These are phyloP conservation scores for Hydnomerulius pinastri DNA, from an alignment of 768 basidiomycete species.

Conservation along the genomic window DNA sequence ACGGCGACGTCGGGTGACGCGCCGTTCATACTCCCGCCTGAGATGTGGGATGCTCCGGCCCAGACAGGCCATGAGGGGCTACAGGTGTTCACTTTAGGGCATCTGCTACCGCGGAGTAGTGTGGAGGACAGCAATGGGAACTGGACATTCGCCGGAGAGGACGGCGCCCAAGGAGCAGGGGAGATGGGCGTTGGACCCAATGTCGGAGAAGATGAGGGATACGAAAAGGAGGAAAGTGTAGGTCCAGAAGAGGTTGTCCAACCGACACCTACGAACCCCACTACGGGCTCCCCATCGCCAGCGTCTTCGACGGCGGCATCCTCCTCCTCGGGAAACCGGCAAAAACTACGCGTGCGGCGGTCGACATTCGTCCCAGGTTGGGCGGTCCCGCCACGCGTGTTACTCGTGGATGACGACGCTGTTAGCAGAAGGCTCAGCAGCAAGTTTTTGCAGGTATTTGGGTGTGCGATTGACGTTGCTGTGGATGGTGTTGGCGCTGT, in stretches of 20 bases:
- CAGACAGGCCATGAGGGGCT: constrained; percentile 58
- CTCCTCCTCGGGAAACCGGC: constrained; percentile 17
- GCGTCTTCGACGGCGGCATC: constrained; percentile 17
- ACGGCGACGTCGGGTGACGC: constrained; percentile 28
- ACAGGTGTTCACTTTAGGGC: constrained; percentile 81
- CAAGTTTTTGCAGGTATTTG: constrained; percentile 95
- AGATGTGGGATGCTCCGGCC: constrained; percentile 27
- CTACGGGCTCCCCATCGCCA: constrained; percentile 15
- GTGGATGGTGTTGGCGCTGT: constrained; percentile 92
- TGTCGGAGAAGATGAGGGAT: constrained; percentile 23
- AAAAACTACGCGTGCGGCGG: constrained; percentile 67
- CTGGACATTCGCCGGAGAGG: constrained; percentile 56
- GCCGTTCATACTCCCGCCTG: constrained; percentile 29
- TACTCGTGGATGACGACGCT: constrained; percentile 94
- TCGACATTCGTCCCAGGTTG: constrained; percentile 87
- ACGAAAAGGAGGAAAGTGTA: constrained; percentile 26
- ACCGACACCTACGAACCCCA: constrained; percentile 36
- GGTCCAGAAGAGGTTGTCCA: constrained; percentile 42
- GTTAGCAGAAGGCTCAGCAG: constrained; percentile 85
- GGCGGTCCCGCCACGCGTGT: constrained; percentile 87
- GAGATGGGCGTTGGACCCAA: constrained; percentile 19
- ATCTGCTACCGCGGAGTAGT: constrained; percentile 61
- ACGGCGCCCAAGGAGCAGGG: constrained; percentile 10
- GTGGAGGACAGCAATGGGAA: constrained; percentile 55
- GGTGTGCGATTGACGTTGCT: constrained; percentile 92